phyloP scores from a whole-genome alignment of 768 basidiomycete genomes.

The Paxillus involutus region DNA sequence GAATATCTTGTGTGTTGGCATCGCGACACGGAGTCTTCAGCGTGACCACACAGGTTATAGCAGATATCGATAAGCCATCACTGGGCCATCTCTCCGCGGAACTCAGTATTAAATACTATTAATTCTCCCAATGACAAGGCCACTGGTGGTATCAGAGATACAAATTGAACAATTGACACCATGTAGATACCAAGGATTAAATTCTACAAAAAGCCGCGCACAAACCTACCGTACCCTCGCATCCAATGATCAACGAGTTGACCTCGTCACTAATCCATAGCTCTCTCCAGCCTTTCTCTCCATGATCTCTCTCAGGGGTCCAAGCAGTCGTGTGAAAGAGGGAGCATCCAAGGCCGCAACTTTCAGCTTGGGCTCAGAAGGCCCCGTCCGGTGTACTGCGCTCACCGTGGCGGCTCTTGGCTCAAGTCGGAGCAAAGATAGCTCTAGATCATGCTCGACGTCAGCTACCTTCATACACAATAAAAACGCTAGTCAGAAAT shows the following conservation, averaged over 20 bases:
- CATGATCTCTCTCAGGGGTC: conserved; percentile 91
- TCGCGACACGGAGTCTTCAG: conserved; percentile 21
- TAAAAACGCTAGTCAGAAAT: background rate
- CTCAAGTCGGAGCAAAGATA: conserved; percentile 84
- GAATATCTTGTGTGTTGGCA: conserved; percentile 22
- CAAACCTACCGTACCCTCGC: background rate
- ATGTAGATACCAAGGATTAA: conserved; percentile 4
- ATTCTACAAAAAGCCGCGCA: conserved; percentile 7
- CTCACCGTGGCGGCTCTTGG: conserved; percentile 98
- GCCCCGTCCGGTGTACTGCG: conserved; percentile 51
- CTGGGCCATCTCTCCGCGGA: too few relatives aligned
- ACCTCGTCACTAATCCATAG: conserved; percentile 44
- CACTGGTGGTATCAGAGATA: background rate
- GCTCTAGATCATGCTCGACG: conserved; percentile 50
- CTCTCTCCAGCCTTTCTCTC: conserved; percentile 82
- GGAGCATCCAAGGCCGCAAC: conserved; percentile 92
- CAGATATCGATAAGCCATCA: too few relatives aligned
- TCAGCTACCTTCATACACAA: conserved; percentile 5
- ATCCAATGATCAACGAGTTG: conserved; percentile 29
- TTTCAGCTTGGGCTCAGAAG: conserved; percentile 67
- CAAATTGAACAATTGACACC: background rate
- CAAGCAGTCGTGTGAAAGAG: conserved; percentile 91
- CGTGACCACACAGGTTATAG: too few relatives aligned
- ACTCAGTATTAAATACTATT: too few relatives aligned
- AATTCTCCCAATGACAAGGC: background rate